phyloP scores from a whole-genome alignment of 140 eudicot species.

The Anethum foeniculum region DNA sequence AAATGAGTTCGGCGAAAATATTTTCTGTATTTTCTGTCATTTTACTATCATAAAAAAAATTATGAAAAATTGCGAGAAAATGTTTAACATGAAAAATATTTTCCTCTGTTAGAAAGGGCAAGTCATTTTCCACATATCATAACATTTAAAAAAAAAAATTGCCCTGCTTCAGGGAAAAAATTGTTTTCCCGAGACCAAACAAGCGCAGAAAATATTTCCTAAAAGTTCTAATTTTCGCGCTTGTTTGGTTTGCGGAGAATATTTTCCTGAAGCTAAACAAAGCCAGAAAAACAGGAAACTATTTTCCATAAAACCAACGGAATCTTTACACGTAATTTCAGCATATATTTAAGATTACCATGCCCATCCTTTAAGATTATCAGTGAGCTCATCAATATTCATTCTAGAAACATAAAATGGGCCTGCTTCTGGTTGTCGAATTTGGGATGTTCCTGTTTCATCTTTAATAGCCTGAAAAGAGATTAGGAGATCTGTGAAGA shows the following conservation, averaged over 20 bases:
- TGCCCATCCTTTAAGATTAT: constrained; percentile 89
- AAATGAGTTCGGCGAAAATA: too few species aligned
- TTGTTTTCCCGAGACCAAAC: too few species aligned
- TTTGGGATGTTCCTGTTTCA: constrained; percentile 75
- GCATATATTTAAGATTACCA: constrained; percentile 32
- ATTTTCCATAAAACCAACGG: background rate
- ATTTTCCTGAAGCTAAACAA: constrained; percentile 38
- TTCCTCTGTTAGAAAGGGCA: too few species aligned
- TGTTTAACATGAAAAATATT: too few species aligned
- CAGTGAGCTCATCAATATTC: constrained; percentile 20
- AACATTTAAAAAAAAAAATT: too few species aligned
- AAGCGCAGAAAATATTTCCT: too few species aligned
- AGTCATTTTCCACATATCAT: too few species aligned
- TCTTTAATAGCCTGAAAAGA: constrained; percentile 78
- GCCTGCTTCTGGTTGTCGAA: constrained; percentile 83
- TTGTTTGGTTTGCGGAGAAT: background rate
- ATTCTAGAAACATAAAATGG: constrained; percentile 86
- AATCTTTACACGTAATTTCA: background rate
- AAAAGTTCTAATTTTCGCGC: too few species aligned
- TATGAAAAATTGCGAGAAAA: too few species aligned
- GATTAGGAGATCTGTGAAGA: background rate
- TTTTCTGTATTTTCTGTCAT: too few species aligned
- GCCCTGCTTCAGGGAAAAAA: too few species aligned
- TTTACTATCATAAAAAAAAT: too few species aligned
- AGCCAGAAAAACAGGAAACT: background rate